phyloP scores from a whole-genome alignment of 257 asterid genomes.

The Solanum gracilifrons region DNA sequence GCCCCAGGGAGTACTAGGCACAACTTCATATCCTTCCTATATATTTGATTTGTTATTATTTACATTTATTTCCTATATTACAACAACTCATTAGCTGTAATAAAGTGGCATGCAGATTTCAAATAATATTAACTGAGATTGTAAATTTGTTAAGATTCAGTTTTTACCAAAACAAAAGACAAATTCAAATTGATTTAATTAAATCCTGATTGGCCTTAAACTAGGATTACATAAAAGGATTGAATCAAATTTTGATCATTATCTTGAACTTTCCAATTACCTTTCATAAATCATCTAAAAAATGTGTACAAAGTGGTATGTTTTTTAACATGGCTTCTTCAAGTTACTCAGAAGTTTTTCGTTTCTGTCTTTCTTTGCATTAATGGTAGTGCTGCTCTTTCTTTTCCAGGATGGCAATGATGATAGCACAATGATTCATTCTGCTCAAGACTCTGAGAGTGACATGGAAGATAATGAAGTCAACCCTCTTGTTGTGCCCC shows the following conservation, averaged over 20 bases:
- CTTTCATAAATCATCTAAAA: background rate
- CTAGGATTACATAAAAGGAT: background rate
- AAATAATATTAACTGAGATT: background rate
- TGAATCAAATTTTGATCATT: background rate
- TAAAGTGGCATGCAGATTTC: background rate
- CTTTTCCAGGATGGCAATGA: slow-evolving; percentile 40
- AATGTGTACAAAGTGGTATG: background rate
- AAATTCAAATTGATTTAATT: background rate
- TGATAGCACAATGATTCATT: slow-evolving; percentile 13
- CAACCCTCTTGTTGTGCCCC: slow-evolving; percentile 79
- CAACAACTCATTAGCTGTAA: background rate
- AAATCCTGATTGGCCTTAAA: background rate
- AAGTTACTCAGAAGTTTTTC: background rate
- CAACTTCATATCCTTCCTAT: background rate
- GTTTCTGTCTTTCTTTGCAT: background rate
- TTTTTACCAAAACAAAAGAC: background rate
- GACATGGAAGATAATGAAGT: slow-evolving; percentile 40
- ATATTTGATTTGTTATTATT: background rate
- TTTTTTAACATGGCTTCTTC: background rate
- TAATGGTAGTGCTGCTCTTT: background rate
- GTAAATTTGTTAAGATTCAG: background rate
- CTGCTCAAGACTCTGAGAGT: slow-evolving; percentile 66
- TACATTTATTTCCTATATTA: background rate
- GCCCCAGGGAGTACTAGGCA: background rate
- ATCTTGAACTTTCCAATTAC: background rate